Percentiles rank a stretch among this genome's conserved stretches.
phyloP scores from a whole-genome alignment of 2,329 filamentous ascomycete genomes.

The Ophiostoma piceae region DNA sequence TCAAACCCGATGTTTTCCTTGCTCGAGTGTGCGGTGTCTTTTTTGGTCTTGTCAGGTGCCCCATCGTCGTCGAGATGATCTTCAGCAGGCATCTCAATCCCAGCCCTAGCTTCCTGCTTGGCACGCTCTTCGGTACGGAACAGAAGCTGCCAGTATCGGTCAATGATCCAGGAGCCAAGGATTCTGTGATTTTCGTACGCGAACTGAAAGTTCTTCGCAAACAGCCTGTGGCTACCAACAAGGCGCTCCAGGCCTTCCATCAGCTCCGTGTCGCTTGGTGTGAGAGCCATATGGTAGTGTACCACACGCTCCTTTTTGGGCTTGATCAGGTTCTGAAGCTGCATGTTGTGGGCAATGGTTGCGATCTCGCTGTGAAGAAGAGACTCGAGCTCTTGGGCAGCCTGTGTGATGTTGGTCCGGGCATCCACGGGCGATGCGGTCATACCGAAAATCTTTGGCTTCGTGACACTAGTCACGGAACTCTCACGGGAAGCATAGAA shows the following conservation, averaged over 20 bases:
- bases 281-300: slow-evolving; percentile 47
- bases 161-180: slow-evolving; percentile 79
- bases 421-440: slow-evolving; percentile 92
- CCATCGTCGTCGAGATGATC: slow-evolving; percentile 38
- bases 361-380: slow-evolving; percentile 78
- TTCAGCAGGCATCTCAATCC: slow-evolving; percentile 27
- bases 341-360: slow-evolving; percentile 55
- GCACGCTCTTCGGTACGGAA: slow-evolving; percentile 58
- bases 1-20: neutral
- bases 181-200: slow-evolving; percentile 56
- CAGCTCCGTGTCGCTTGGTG: slow-evolving; percentile 59
- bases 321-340: slow-evolving; percentile 53
- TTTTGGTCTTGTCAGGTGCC: neutral
- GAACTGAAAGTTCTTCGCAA: slow-evolving; percentile 56
- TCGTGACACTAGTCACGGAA: slow-evolving; percentile 38
- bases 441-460: slow-evolving; percentile 88
- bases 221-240: slow-evolving; percentile 39
- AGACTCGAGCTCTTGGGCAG: slow-evolving; percentile 67
- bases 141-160: slow-evolving; percentile 70
- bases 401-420: slow-evolving; percentile 64
- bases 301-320: slow-evolving; percentile 55
- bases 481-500: slow-evolving; percentile 57
- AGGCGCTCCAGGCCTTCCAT: slow-evolving; percentile 50
- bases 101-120: slow-evolving; percentile 55
- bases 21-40: neutral